phyloP scores from a whole-genome alignment of 352 stramenopile species.

The Aphanomyces invadans region DNA sequence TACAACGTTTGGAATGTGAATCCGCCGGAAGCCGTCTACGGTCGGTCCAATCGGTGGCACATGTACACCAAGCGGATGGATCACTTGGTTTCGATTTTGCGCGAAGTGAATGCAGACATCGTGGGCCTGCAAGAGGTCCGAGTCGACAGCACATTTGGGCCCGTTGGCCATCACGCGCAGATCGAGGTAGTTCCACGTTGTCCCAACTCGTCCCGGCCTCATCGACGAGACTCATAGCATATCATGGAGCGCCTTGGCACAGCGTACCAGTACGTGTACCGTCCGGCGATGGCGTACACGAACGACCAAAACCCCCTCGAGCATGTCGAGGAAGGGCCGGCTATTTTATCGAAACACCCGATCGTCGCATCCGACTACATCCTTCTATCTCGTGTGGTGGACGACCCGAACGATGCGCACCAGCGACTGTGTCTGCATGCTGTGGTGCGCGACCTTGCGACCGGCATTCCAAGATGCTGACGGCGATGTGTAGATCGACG shows the following conservation, averaged over 20 bases:
- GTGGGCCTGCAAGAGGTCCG: conserved; percentile 85
- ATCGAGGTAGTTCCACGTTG: conserved; percentile 33
- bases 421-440: conserved; percentile 79
- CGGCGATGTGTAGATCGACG: conserved; percentile 20
- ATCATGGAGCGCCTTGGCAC: conserved; percentile 42
- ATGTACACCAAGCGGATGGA: conserved; percentile 73
- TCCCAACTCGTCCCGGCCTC: not conserved
- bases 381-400: conserved; percentile 65
- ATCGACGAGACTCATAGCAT: conserved; percentile 30
- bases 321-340: conserved; percentile 75
- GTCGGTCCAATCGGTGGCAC: conserved; percentile 40
- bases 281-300: conserved; percentile 79
- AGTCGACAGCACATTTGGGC: conserved; percentile 70
- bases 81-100: conserved; percentile 54
- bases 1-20: conserved; percentile 90
- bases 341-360: conserved; percentile 70
- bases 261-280: conserved; percentile 78
- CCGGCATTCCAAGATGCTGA: not conserved
- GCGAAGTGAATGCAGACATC: conserved; percentile 45
- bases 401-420: conserved; percentile 78
- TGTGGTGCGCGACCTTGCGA: conserved; percentile 34
- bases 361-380: conserved; percentile 78
- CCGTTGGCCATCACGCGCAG: conserved; percentile 53
- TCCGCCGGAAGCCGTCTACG: conserved; percentile 59
- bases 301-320: conserved; percentile 51